phyloP scores from a whole-genome alignment of 257 asterid species.

The Lithospermum erythrorhizon region DNA sequence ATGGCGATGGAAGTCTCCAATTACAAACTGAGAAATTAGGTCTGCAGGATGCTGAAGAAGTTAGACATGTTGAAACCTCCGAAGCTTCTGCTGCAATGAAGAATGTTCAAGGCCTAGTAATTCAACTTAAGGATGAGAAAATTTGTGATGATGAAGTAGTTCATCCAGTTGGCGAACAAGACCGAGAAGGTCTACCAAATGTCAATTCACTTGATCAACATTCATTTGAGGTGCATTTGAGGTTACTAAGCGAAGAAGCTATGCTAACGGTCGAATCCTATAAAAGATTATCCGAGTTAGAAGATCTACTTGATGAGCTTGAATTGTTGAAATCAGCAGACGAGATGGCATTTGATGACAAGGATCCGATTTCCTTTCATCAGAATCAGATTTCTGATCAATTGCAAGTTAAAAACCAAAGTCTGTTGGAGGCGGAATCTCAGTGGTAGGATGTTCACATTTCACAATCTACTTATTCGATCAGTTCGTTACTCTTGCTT shows the following conservation, averaged over 20 bases:
- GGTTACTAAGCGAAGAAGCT: slow-evolving; percentile 14
- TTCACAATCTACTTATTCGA: neutral
- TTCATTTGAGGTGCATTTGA: slow-evolving; percentile 19
- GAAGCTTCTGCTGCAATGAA: too few species aligned
- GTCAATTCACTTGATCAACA: neutral
- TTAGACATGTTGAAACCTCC: too few species aligned
- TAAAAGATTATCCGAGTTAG: slow-evolving; percentile 22
- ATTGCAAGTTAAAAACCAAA: slow-evolving; percentile 32
- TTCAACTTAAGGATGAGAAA: too few species aligned
- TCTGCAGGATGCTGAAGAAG: too few species aligned
- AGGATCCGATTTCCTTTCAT: slow-evolving; percentile 26
- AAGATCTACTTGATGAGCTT: slow-evolving; percentile 24
- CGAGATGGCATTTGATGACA: slow-evolving; percentile 30
- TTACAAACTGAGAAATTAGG: too few species aligned
- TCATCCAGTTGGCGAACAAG: slow-evolving; percentile 5
- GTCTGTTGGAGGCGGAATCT: slow-evolving; percentile 36
- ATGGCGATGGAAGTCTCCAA: too few species aligned
- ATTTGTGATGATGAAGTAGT: neutral
- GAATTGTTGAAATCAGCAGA: slow-evolving; percentile 34
- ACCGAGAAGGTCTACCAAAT: slow-evolving; percentile 2
- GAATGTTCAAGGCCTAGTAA: too few species aligned
- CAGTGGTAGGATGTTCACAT: slow-evolving; percentile 35
- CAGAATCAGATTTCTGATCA: slow-evolving; percentile 36
- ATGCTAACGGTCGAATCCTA: slow-evolving; percentile 16
- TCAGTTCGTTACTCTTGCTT: too few species aligned